These are phyloP conservation scores for Zygosaccharomyces pseudobailii DNA, from an alignment of 1,139 yeast species.

Conservation along the genomic window DNA sequence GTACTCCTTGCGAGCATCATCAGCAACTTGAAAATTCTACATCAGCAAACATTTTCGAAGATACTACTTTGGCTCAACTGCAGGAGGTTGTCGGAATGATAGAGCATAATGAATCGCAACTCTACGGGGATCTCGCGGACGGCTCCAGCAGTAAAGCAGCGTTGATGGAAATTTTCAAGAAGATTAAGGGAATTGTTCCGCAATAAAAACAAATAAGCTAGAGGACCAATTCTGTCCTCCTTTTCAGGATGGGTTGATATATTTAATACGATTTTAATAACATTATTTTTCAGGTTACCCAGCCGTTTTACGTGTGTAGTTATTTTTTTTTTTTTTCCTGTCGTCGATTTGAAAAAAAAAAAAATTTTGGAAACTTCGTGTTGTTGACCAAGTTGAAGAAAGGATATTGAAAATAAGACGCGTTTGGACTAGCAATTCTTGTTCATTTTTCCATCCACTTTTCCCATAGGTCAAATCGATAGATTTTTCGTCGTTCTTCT, in stretches of 20 bases:
- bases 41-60: conserved; percentile 17
- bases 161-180: conserved; percentile 11
- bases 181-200: conserved; percentile 14
- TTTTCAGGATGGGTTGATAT: too few species aligned
- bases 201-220: conserved; percentile 2
- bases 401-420: background rate
- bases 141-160: conserved; percentile 9
- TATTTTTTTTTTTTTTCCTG: background rate
- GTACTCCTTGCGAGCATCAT: background rate
- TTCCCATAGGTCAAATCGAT: background rate
- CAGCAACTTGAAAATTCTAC: conserved; percentile 8
- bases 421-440: background rate
- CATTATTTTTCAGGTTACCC: conserved; percentile 5
- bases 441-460: background rate
- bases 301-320: background rate
- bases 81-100: conserved; percentile 15
- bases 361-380: conserved; percentile 2
- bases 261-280: background rate
- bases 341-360: background rate
- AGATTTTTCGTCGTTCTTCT: background rate
- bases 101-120: conserved; percentile 18
- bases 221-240: too few species aligned
- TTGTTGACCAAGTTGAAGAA: conserved; percentile 1
- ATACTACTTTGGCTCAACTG: conserved; percentile 12
- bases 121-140: conserved; percentile 11